Evolutionary conservation across 306 rosid genomes (phyloP).

Genomic region (Ochetophila trinervis): DNA sequence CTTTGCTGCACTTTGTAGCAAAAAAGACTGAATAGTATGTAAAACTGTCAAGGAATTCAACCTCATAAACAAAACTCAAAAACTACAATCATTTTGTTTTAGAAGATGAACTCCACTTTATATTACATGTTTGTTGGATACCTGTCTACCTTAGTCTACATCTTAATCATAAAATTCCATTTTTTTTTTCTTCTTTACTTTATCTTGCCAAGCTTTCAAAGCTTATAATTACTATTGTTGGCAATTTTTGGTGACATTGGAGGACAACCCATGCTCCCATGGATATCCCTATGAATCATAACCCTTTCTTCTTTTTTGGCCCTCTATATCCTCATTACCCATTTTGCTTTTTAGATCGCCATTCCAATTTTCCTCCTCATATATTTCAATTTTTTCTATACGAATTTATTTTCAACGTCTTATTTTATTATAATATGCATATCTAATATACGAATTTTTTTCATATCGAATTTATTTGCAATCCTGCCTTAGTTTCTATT

Average conservation of each 20-base stretch:
- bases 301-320: constrained; percentile 32
- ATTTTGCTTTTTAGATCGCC: constrained; percentile 21
- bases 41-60: constrained; percentile 49
- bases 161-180: constrained; percentile 51
- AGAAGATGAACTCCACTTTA: constrained; percentile 62
- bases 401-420: background rate
- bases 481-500: too few species aligned
- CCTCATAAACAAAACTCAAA: constrained; percentile 46
- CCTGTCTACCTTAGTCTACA: constrained; percentile 48
- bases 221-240: constrained; percentile 55
- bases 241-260: constrained; percentile 47
- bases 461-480: too few species aligned
- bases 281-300: constrained; percentile 55
- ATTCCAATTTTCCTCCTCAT: background rate
- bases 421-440: background rate
- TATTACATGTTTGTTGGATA: constrained; percentile 47
- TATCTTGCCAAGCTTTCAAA: constrained; percentile 44
- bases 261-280: constrained; percentile 66
- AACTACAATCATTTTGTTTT: constrained; percentile 53
- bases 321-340: constrained; percentile 28
- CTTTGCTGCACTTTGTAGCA: constrained; percentile 31
- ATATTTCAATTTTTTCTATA: background rate
- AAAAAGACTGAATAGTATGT: constrained; percentile 29
- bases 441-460: too few species aligned
- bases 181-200: constrained; percentile 24